Conservation (phyloP, 768 basidiomycete genomes). For the Cyclocybe cylindracea region DNA sequence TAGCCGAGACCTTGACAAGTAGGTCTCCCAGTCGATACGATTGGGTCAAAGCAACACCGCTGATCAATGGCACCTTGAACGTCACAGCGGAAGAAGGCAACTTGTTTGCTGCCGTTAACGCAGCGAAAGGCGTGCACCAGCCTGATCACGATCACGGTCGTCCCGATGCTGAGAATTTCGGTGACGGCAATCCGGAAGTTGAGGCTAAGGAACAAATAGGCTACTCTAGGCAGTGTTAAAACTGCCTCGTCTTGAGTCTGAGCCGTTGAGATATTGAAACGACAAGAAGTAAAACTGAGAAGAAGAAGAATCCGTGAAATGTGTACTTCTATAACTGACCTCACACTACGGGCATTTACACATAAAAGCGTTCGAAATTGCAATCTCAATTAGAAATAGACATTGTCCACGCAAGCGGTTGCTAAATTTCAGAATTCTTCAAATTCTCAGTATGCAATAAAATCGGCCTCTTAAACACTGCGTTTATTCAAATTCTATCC, state of each 20-base stretch:
- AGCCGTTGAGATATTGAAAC: neutral
- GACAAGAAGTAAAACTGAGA: too few species aligned
- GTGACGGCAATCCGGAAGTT: conserved; percentile 24
- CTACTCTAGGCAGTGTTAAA: conserved; percentile 42
- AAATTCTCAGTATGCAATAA: too few species aligned
- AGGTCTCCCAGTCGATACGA: conserved; percentile 15
- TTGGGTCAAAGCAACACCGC: neutral
- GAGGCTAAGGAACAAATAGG: conserved; percentile 28
- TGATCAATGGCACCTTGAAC: neutral
- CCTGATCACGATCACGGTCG: conserved; percentile 42
- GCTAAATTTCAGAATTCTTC: too few species aligned
- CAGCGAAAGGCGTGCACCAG: conserved; percentile 26
- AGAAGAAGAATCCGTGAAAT: too few species aligned
- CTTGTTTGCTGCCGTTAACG: conserved; percentile 23
- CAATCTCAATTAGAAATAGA: too few species aligned
- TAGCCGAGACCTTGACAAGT: conserved; percentile 49
- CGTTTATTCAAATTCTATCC: too few species aligned
- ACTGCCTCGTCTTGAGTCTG: neutral
- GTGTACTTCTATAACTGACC: too few species aligned
- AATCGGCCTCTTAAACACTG: too few species aligned
- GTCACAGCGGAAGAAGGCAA: conserved; percentile 19
- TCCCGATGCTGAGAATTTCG: conserved; percentile 42
- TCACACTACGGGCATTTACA: too few species aligned
- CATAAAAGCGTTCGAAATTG: too few species aligned
- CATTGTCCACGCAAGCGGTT: too few species aligned